A percentile compares a stretch with the other conserved stretches of the same genome.
phyloP scores from a whole-genome alignment of 2,329 filamentous ascomycete genomes.

The Fusarium chuoi region DNA sequence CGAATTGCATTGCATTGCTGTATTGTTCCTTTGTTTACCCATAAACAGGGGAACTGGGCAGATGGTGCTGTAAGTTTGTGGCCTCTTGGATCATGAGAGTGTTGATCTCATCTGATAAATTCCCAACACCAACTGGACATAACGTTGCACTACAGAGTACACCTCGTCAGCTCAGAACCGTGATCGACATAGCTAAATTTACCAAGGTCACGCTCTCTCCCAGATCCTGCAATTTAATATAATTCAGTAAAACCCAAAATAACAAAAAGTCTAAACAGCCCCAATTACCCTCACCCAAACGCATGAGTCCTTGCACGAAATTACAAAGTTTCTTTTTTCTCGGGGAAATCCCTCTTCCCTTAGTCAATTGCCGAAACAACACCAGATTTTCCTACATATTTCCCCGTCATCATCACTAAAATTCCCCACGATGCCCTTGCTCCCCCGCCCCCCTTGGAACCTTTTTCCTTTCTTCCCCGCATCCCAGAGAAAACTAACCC shows the following conservation, averaged over 20 bases:
- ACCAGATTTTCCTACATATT: not conserved
- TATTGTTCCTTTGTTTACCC: not conserved
- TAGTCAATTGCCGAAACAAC: constrained; percentile 15
- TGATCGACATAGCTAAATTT: constrained; percentile 32
- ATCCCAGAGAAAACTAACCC: constrained; percentile 3
- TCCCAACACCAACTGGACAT: not conserved
- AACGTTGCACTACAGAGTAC: constrained; percentile 20
- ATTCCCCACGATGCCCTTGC: constrained; percentile 28
- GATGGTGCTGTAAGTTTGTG: not conserved
- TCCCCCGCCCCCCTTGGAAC: not conserved
- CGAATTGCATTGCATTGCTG: not conserved
- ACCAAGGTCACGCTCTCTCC: not conserved
- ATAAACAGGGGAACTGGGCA: not conserved
- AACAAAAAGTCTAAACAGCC: not conserved
- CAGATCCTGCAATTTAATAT: not conserved
- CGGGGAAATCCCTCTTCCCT: not conserved
- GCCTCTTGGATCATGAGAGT: not conserved
- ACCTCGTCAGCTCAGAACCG: constrained; percentile 9
- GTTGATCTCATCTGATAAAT: not conserved
- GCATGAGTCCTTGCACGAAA: not conserved
- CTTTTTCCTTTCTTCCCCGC: constrained; percentile 27
- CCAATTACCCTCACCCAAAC: not conserved
- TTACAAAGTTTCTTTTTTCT: not conserved
- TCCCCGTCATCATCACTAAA: constrained; percentile 2
- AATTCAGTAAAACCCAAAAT: not conserved